Percentiles rank a stretch among this genome's conserved stretches.
Evolutionary conservation across 805 yeast species (phyloP).

Genomic region (Starmerella stellata): DNA sequence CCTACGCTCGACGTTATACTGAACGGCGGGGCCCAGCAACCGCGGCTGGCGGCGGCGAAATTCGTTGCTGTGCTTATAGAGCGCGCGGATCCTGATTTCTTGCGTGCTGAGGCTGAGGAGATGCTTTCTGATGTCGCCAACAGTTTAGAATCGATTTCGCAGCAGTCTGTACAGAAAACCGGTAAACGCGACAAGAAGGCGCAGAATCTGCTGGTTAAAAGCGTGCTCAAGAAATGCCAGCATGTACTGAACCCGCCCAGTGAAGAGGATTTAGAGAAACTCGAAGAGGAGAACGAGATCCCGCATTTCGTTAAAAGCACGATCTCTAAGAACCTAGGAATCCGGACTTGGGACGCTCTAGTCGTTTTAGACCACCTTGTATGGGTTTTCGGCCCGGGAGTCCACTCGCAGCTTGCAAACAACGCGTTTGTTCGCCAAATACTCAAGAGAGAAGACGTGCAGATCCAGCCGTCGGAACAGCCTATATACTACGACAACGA

Average conservation of each 20-base stretch:
- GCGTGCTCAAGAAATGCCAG: conserved; percentile 38
- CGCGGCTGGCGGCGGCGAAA: conserved; percentile 38
- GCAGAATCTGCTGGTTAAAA: conserved; percentile 35
- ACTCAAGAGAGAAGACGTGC: conserved; percentile 11
- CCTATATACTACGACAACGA: conserved; percentile 1
- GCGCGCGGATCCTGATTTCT: conserved; percentile 24
- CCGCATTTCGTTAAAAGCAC: conserved; percentile 13
- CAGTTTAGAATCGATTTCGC: conserved; percentile 27
- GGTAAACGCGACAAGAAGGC: conserved; percentile 47
- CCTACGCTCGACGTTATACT: conserved; percentile 11
- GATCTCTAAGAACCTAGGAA: conserved; percentile 14
- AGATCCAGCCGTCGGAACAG: conserved; percentile 6
- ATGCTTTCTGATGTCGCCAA: conserved; percentile 22
- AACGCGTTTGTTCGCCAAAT: conserved; percentile 19
- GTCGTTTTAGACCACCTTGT: conserved; percentile 21
- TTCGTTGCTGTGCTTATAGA: conserved; percentile 41
- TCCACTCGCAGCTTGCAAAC: conserved; percentile 23
- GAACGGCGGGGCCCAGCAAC: conserved; percentile 29
- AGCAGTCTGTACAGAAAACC: conserved; percentile 36
- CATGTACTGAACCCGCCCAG: conserved; percentile 24
- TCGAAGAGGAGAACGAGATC: conserved; percentile 7
- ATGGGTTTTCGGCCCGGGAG: conserved; percentile 24
- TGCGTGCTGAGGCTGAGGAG: conserved; percentile 19
- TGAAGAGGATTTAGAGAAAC: conserved; percentile 3
- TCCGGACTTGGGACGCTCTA: conserved; percentile 23